These are phyloP conservation scores for Botrytis sinoallii DNA, from an alignment of 2,329 filamentous ascomycete species.

Conservation along the genomic window DNA sequence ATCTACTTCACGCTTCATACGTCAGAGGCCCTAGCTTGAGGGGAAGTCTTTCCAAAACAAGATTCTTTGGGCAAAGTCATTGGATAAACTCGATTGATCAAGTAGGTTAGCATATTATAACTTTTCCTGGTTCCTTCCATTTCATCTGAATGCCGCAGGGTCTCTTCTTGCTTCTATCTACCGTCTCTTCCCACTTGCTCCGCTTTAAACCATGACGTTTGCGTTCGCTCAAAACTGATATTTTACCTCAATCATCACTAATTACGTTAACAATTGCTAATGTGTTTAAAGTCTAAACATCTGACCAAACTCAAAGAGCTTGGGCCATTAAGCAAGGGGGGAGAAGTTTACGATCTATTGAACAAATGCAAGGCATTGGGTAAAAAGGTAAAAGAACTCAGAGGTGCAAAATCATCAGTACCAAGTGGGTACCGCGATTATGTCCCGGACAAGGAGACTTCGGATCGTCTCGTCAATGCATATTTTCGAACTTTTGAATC, in stretches of 20 bases:
- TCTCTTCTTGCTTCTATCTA: neutral
- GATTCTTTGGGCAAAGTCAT: conserved; percentile 28
- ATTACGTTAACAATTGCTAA: neutral
- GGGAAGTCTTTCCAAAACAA: conserved; percentile 24
- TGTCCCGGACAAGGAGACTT: conserved; percentile 20
- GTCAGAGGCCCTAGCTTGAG: conserved; percentile 13
- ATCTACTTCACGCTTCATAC: neutral
- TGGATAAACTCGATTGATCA: conserved; percentile 25
- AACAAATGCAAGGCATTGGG: conserved; percentile 24
- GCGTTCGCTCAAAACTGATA: neutral
- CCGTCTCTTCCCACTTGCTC: neutral
- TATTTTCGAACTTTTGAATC: conserved; percentile 45
- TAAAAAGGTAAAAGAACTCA: conserved; percentile 20
- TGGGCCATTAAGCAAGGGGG: conserved; percentile 3
- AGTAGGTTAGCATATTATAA: conserved; percentile 16
- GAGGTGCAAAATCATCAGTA: conserved; percentile 5
- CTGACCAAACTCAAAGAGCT: conserved; percentile 14
- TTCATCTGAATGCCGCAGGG: neutral
- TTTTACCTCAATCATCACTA: neutral
- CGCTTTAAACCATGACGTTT: neutral
- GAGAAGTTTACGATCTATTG: conserved; percentile 18
- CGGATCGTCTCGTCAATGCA: conserved; percentile 40
- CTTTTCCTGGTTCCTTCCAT: neutral
- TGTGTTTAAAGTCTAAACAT: conserved; percentile 15
- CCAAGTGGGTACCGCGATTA: conserved; percentile 15